Base-by-base conservation (phyloP, 805 yeast genomes). In the Candida lessepsii region DNA sequence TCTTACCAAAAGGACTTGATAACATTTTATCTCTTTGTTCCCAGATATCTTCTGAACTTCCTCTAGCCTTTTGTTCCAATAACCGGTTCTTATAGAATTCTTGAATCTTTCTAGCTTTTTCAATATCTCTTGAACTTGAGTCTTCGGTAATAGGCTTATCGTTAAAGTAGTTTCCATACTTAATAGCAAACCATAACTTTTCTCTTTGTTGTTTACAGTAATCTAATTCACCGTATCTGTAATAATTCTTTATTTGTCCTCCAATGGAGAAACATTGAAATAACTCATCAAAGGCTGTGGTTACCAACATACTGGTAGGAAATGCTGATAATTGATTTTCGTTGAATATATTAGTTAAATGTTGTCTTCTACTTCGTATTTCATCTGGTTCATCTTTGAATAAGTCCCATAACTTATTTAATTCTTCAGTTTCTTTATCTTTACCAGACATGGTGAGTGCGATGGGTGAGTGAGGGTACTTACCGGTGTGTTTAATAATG, bases 31-130 rank as follows among this genome's bases (percentile, higher is more conserved):
- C 52, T 13, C 81, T 57, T 33, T 61, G 55, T 39, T 75, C 77
- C 98, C 98, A 91, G 7, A 91, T 71, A 54, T 86, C 91, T 57
- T 90, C 96, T 38, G 91, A 80, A 49, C 84, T 79, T 2, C 96
- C 96, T 36, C 69, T 63, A 26, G 74, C 69, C 57, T 77, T 75
- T 50, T 81, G 80, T 48, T 80, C 78, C 27, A 81, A 75, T 14
- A 81, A 66, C 45, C 80, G 69, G 25, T 73, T 65, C 65, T 78
- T 83, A 66, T 83, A 85, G 66, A 81, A 91, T 47, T 78, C 74
- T 54, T 84, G 89, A 10, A 90, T 70, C 48, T 65, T 66, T 45
- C 71, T 70, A 37, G 66, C 73, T 15, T 76, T 78, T 47, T 80
- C 82, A 21, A 78, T 58, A 2, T 51, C 49, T 8, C 54, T 52